phyloP scores from a whole-genome alignment of 2,329 filamentous ascomycete species.

The Exophiala spinifera region DNA sequence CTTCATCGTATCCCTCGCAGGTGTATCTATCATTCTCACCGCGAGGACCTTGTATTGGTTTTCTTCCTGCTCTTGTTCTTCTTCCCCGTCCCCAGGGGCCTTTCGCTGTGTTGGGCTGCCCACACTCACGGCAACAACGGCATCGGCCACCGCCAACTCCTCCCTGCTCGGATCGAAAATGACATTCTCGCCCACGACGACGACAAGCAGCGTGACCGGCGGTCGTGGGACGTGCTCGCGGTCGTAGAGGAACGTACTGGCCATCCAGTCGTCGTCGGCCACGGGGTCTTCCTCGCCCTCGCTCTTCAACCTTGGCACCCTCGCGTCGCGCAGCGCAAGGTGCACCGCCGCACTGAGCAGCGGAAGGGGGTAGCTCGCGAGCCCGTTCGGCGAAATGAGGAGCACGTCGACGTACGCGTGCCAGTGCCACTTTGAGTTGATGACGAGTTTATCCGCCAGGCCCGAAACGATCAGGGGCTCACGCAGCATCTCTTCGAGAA shows the following conservation, averaged over 20 bases:
- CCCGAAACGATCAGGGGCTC: conserved; percentile 62
- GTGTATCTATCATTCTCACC: conserved; percentile 71
- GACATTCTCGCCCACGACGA: conserved; percentile 80
- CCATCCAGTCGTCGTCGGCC: conserved; percentile 97
- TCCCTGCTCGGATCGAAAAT: conserved; percentile 91
- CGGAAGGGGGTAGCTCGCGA: conserved; percentile 72
- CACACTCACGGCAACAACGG: conserved; percentile 80
- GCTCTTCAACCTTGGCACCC: conserved; percentile 79
- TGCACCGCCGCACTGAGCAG: conserved; percentile 90
- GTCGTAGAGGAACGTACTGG: conserved; percentile 72
- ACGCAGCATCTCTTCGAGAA: conserved; percentile 79
- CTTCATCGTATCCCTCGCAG: conserved; percentile 68
- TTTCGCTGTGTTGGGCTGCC: too few species aligned
- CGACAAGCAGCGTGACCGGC: conserved; percentile 85
- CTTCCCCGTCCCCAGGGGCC: too few species aligned
- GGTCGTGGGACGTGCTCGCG: conserved; percentile 51
- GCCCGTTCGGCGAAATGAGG: conserved; percentile 64
- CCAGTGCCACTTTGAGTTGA: conserved; percentile 94
- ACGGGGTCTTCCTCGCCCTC: conserved; percentile 93
- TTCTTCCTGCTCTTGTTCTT: conserved; percentile 25
- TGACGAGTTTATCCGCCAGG: conserved; percentile 68
- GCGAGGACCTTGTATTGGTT: conserved; percentile 58
- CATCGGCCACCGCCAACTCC: conserved; percentile 89
- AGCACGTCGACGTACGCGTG: conserved; percentile 89
- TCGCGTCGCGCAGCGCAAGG: conserved; percentile 83